Base-by-base conservation (phyloP, 345 rosid species). In the Microthlaspi erraticum region DNA sequence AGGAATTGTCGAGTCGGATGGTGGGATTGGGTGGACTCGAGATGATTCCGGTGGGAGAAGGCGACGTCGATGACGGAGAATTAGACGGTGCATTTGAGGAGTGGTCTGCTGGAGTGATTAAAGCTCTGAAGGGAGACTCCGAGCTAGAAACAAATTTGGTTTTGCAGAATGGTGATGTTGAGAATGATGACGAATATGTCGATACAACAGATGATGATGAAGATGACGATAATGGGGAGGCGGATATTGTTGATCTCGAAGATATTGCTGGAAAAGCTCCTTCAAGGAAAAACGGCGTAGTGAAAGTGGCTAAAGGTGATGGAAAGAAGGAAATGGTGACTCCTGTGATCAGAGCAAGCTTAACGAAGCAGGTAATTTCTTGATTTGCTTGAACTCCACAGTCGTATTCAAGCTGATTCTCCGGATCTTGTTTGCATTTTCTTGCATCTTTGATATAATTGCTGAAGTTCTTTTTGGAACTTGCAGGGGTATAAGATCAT, bases 181-280 rank as follows among this genome's bases (percentile, higher is more conserved):
- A 74, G 59, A 74, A 77, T 55, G 83, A 81, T 51, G 73, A 23
- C 4, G 89, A 82, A 65, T 79, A 81, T 61, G 45, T 57, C 6
- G 85, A 74, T 65, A 71, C 67, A 19, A 66, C 75, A 34, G 83
- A 77, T 45, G 84, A 81, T 17, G 88, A 80, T 8, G 81, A 79
- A 17, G 84, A 77, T 45, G 65, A 72, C 5, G 32, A 68, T 41
- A 18, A 36, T 48, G 48, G 7, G 0, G 67, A 39, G 3, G 60
- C 18, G 4, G 92, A 45, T 17, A 73, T 91, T 64, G 84, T 89
- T 71, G 99, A 94, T 79, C 85, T 89, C 2, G 99, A 94, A 78
- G 99, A 94, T 79, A 91, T 94, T 71, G 98, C 95, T 4, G 99
- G 99, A 14, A 94, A 85, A 85, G 90, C 82, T 66, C 95, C 97